phyloP scores from a whole-genome alignment of 768 basidiomycete genomes.

The Leccinum rimulosum region DNA sequence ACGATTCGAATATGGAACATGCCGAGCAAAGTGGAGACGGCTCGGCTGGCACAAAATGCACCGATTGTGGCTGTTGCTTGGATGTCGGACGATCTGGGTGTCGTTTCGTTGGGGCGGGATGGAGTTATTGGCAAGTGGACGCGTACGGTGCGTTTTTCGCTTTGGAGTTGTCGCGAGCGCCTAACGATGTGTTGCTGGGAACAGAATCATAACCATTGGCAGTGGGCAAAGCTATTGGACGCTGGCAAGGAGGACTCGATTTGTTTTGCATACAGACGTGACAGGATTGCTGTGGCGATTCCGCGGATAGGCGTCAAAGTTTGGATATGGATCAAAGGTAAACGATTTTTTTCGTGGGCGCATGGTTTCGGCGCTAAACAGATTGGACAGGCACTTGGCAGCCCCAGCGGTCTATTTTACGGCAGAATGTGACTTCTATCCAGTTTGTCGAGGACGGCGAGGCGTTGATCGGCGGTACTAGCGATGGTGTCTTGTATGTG shows the following conservation, averaged over 20 bases:
- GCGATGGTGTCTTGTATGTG: slow-evolving; percentile 64
- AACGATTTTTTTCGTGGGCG: not conserved
- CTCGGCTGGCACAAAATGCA: slow-evolving; percentile 52
- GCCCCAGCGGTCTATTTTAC: slow-evolving; percentile 58
- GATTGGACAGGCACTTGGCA: slow-evolving; percentile 54
- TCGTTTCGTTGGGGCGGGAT: slow-evolving; percentile 56
- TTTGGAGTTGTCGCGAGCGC: not conserved
- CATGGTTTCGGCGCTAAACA: slow-evolving; percentile 2
- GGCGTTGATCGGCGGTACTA: slow-evolving; percentile 65
- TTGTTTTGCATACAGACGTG: slow-evolving; percentile 54
- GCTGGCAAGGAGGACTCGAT: slow-evolving; percentile 45
- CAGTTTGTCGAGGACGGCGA: slow-evolving; percentile 62
- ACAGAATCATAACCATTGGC: slow-evolving; percentile 52
- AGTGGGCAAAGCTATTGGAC: slow-evolving; percentile 54
- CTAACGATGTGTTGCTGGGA: not conserved
- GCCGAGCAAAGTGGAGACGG: slow-evolving; percentile 46
- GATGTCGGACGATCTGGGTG: slow-evolving; percentile 56
- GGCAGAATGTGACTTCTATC: slow-evolving; percentile 63
- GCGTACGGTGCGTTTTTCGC: slow-evolving; percentile 40
- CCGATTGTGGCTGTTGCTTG: slow-evolving; percentile 50
- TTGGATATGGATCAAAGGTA: slow-evolving; percentile 64
- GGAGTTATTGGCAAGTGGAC: slow-evolving; percentile 62
- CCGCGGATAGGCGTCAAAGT: slow-evolving; percentile 59
- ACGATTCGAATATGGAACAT: slow-evolving; percentile 67
- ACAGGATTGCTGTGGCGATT: slow-evolving; percentile 61